Conservation (phyloP, 352 stramenopile genomes). For the Pythium monospermum region DNA sequence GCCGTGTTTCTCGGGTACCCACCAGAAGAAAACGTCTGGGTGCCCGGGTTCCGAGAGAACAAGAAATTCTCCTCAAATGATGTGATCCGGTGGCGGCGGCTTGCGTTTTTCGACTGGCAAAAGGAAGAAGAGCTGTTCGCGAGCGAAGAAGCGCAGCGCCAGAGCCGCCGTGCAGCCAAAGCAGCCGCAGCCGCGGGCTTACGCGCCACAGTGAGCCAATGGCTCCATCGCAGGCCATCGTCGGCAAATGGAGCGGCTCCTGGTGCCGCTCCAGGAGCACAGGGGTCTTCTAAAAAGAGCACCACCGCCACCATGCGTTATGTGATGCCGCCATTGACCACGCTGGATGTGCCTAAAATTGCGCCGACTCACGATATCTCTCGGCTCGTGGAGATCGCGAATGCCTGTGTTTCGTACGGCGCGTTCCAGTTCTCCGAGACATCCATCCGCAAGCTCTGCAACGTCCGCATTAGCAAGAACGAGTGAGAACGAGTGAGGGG, state of each 20-base stretch:
- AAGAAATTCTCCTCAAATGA: constrained; percentile 73
- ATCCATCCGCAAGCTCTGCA: constrained; percentile 56
- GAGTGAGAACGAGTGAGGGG: too few species aligned
- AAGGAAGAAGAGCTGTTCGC: constrained; percentile 40
- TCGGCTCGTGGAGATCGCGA: constrained; percentile 58
- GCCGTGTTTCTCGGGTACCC: constrained; percentile 60
- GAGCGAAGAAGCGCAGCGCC: neutral
- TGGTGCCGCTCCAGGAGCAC: neutral
- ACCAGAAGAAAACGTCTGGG: constrained; percentile 44
- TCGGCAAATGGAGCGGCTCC: constrained; percentile 1
- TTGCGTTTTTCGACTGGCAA: constrained; percentile 69
- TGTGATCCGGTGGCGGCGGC: constrained; percentile 66
- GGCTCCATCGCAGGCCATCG: constrained; percentile 19
- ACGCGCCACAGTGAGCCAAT: constrained; percentile 21
- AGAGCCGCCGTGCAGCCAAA: neutral
- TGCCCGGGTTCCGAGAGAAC: constrained; percentile 57
- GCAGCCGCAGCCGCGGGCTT: constrained; percentile 8
- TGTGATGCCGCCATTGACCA: constrained; percentile 7
- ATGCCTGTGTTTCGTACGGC: constrained; percentile 39
- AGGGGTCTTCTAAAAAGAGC: too few species aligned
- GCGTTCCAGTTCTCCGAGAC: constrained; percentile 33
- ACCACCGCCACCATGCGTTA: constrained; percentile 1
- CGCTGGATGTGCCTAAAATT: constrained; percentile 44
- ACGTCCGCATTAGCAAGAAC: constrained; percentile 38
- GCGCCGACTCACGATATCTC: constrained; percentile 27